Evolutionary conservation across 2,329 filamentous ascomycete species (phyloP), one percentile per base, ranked within the genome.

Genomic region (Phaeosphaeria sp.): DNA sequence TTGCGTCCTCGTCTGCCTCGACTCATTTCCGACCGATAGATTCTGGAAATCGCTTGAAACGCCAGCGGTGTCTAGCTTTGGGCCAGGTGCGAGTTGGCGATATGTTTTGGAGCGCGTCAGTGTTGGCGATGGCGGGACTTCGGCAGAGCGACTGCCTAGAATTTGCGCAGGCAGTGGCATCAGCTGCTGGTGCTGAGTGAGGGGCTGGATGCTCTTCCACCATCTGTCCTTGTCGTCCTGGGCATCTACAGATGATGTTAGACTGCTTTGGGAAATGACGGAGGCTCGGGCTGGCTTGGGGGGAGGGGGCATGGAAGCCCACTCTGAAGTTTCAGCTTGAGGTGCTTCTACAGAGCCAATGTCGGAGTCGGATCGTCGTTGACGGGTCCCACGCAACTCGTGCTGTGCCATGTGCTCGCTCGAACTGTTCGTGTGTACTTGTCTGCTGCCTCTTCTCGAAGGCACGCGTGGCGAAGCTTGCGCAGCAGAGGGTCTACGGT

Each of bases 141-240:
- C 42, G 25, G 39, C 18, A 33, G 39, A 13, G 11, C 42, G 30
- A 46, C 17, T 5, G 46, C 25, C n/a, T 4, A 20, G 25, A 39
- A 13, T 5, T 13, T 21, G 49, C 2, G 20, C 4, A 3, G 22
- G 49, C 20, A 21, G 23, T n/a, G 41, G 39, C 18, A 30, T 17
- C 2, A 17, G 20, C 25, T 50, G 36, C 47, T 39, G 30, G 3
- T 46, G 48, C 41, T 44, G 49, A 13, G 36, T 63, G 36, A 64
- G 52, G n/a, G 54, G 59, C 18, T 63, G 55, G 1, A 68, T 52
- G 49, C 61, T 58, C 42, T 65, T 69, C 64, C 67, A 72, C 69
- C 69, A 73, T 43, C 60, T 59, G 23, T 64, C 61, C 46, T 52
- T 62, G 46, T 57, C 53, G 46, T 57, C 53, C 56, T 33, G 39